Conservation (phyloP, 371 early-diverging fungal species). For the Mortierella sp. region DNA sequence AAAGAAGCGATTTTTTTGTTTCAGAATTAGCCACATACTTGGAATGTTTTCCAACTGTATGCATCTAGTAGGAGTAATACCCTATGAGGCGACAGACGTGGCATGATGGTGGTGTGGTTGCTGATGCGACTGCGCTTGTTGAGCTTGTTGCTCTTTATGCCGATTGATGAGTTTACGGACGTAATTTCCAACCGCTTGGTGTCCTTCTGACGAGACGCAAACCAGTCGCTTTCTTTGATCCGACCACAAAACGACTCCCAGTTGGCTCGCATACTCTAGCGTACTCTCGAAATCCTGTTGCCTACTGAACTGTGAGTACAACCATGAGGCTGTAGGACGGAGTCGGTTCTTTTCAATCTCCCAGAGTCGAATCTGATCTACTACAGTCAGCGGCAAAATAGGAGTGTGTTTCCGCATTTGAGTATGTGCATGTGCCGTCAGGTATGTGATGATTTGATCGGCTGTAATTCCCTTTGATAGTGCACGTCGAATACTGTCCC, state of each 20-base stretch:
- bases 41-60: no score
- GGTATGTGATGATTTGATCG: conserved; percentile 93
- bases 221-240: conserved; percentile 71
- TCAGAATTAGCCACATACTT: no score
- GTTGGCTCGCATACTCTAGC: conserved; percentile 79
- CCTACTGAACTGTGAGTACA: conserved; percentile 87
- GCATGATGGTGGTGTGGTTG: conserved; percentile 30
- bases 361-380: conserved; percentile 98
- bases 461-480: conserved; percentile 96
- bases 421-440: conserved; percentile 92
- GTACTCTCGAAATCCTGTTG: conserved; percentile 84
- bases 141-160: conserved; percentile 41
- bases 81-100: conserved; percentile 28
- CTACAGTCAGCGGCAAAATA: conserved; percentile 92
- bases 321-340: conserved; percentile 70
- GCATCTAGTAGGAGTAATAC: neutral
- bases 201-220: conserved; percentile 71
- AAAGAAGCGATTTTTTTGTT: no score
- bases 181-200: conserved; percentile 52
- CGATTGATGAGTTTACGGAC: conserved; percentile 43
- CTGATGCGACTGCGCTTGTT: conserved; percentile 30
- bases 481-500: conserved; percentile 94
- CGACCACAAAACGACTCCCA: conserved; percentile 87
- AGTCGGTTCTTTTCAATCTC: conserved; percentile 96
- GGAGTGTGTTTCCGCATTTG: conserved; percentile 89